These are phyloP conservation scores for Phytopythium helicoides DNA, from an alignment of 352 stramenopile species.

Conservation along the genomic window DNA sequence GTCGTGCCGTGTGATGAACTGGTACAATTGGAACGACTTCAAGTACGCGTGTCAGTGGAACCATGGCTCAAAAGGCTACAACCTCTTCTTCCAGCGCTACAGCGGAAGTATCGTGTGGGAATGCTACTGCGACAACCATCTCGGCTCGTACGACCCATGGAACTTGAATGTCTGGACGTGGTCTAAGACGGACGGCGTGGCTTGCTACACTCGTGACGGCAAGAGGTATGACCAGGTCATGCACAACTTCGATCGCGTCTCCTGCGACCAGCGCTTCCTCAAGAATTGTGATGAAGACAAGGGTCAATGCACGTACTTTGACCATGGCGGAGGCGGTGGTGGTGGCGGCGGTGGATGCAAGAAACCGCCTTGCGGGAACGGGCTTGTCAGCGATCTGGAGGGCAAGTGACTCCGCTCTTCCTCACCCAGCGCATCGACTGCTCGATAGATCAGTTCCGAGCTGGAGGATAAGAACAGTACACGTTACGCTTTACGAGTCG, in stretches of 20 bases:
- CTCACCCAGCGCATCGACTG: too few species aligned
- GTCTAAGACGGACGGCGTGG: background rate
- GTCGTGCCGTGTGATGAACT: conserved; percentile 5
- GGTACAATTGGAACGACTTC: conserved; percentile 8
- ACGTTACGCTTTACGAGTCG: too few species aligned
- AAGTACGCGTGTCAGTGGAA: conserved; percentile 10
- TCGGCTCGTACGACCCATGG: background rate
- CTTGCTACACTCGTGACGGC: conserved; percentile 5
- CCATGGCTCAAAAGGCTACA: conserved; percentile 3
- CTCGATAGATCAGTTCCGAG: too few species aligned
- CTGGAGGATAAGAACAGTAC: too few species aligned
- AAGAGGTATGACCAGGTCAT: background rate
- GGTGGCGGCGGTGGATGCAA: too few species aligned
- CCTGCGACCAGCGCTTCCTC: background rate
- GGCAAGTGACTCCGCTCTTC: too few species aligned
- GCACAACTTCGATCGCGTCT: background rate
- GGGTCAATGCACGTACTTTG: background rate
- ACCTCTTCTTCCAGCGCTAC: conserved; percentile 7
- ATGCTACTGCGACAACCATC: background rate
- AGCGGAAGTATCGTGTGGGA: background rate
- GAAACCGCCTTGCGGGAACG: too few species aligned
- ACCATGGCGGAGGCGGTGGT: too few species aligned
- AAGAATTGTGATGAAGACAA: background rate
- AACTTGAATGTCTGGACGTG: conserved; percentile 3
- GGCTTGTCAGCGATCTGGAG: too few species aligned